Evolutionary conservation across 129 eudicot species (phyloP).

Genomic region (Dittrichia graveolens): DNA sequence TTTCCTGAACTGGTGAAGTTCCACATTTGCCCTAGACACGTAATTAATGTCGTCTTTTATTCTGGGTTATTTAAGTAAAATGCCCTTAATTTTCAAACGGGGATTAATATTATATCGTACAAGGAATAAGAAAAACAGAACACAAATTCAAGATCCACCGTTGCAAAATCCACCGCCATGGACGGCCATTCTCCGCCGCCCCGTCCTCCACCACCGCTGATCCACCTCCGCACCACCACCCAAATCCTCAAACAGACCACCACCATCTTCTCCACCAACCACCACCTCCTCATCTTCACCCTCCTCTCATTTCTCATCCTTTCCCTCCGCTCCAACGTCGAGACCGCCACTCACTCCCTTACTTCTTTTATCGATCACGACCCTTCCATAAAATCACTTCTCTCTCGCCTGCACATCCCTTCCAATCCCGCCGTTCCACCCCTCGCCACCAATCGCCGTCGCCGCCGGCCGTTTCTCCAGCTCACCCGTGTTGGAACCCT

Average conservation of each 20-base stretch:
- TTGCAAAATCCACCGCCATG: slow-evolving; percentile 44
- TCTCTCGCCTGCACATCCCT: slow-evolving; percentile 71
- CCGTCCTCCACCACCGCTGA: slow-evolving; percentile 33
- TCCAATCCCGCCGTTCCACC: slow-evolving; percentile 10
- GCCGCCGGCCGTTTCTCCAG: slow-evolving; percentile 83
- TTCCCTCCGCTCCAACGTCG: slow-evolving; percentile 81
- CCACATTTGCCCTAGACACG: too few relatives aligned
- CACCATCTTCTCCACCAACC: slow-evolving; percentile 46
- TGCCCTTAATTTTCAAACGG: not conserved
- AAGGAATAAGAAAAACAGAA: not conserved
- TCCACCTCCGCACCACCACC: slow-evolving; percentile 54
- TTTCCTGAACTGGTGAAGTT: too few relatives aligned
- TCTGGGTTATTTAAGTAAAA: too few relatives aligned
- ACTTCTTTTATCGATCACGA: slow-evolving; percentile 82
- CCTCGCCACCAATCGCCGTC: slow-evolving; percentile 40
- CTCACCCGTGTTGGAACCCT: slow-evolving; percentile 96
- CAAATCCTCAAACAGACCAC: slow-evolving; percentile 63
- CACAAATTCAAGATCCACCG: slow-evolving; percentile 29
- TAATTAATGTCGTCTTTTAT: too few relatives aligned
- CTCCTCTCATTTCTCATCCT: slow-evolving; percentile 63
- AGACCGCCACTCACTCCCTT: slow-evolving; percentile 69
- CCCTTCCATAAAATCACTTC: slow-evolving; percentile 72
- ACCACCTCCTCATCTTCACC: slow-evolving; percentile 59
- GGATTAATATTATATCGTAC: not conserved
- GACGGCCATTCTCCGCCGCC: slow-evolving; percentile 50